Evolutionary conservation across 441 rosid genomes (phyloP).

Genomic region (Erodium texanum): DNA sequence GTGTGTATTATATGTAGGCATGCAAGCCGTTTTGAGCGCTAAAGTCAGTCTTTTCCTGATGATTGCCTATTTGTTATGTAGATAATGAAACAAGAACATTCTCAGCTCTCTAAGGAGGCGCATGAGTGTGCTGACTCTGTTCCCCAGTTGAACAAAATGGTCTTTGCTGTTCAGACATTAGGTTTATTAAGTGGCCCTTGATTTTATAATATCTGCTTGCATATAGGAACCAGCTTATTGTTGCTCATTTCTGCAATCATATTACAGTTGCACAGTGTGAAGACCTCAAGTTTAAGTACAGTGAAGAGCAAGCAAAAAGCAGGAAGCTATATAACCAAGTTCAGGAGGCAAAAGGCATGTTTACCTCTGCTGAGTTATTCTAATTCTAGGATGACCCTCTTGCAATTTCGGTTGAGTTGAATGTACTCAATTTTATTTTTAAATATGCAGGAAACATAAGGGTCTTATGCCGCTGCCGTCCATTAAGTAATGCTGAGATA

Average conservation of each 20-base stretch:
- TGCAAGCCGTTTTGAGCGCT: constrained; percentile 18
- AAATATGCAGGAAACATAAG: constrained; percentile 71
- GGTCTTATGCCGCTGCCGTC: constrained; percentile 90
- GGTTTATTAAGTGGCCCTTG: constrained; percentile 32
- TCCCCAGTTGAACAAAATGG: constrained; percentile 38
- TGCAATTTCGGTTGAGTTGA: constrained; percentile 5
- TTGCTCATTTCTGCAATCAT: constrained; percentile 7
- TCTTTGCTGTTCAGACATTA: constrained; percentile 40
- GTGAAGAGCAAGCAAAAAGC: constrained; percentile 50
- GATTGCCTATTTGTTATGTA: constrained; percentile 22
- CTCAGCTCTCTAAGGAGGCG: constrained; percentile 70
- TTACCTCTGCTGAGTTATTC: neutral
- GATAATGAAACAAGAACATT: constrained; percentile 83
- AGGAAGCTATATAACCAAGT: constrained; percentile 87
- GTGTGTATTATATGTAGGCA: neutral
- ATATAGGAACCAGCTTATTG: neutral
- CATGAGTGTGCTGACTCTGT: constrained; percentile 42
- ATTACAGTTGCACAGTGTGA: constrained; percentile 26
- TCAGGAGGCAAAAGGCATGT: constrained; percentile 74
- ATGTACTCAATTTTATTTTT: constrained; percentile 9
- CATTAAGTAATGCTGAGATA: constrained; percentile 59
- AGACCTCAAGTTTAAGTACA: constrained; percentile 56
- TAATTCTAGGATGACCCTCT: constrained; percentile 7
- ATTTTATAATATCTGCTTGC: constrained; percentile 1
- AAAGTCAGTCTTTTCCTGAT: constrained; percentile 7